These are phyloP conservation scores for Camillea tinctor DNA, from an alignment of 2,329 filamentous ascomycete genomes.

Conservation along the genomic window DNA sequence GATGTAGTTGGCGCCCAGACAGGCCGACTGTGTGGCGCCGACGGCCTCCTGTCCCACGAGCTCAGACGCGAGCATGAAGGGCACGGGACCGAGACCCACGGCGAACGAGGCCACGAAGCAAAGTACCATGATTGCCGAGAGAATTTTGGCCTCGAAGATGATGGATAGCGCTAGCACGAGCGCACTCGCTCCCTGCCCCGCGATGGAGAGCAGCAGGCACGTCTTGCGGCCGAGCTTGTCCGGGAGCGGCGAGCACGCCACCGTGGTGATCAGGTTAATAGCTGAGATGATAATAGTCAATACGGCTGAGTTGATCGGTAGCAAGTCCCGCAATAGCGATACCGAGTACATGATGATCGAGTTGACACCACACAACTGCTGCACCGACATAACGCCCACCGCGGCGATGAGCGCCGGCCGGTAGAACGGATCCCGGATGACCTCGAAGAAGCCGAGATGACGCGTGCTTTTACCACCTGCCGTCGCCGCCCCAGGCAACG, in stretches of 20 bases:
- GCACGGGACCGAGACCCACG: constrained; percentile 86
- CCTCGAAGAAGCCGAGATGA: constrained; percentile 61
- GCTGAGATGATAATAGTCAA: constrained; percentile 85
- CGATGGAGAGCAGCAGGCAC: constrained; percentile 78
- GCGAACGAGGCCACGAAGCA: constrained; percentile 89
- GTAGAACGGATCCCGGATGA: constrained; percentile 65
- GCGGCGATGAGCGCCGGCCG: constrained; percentile 77
- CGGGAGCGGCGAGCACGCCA: constrained; percentile 77
- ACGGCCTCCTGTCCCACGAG: constrained; percentile 88
- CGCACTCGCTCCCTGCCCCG: constrained; percentile 79
- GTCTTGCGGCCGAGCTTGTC: constrained; percentile 86
- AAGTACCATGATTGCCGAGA: constrained; percentile 80
- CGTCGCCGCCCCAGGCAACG: constrained; percentile 4
- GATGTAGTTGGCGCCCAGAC: constrained; percentile 81
- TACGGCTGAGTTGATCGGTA: constrained; percentile 77
- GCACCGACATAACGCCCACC: constrained; percentile 85
- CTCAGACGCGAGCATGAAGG: constrained; percentile 91
- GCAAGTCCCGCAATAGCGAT: constrained; percentile 75
- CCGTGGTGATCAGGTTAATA: constrained; percentile 81
- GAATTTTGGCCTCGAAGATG: constrained; percentile 64
- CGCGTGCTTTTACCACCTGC: constrained; percentile 22
- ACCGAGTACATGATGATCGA: constrained; percentile 99
- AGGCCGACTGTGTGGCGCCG: constrained; percentile 87
- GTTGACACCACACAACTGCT: constrained; percentile 94
- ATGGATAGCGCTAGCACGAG: constrained; percentile 80